Evolutionary conservation across 768 basidiomycete genomes (phyloP), one percentile per base, ranked within the genome.

Genomic region (Lactarius psammicola): DNA sequence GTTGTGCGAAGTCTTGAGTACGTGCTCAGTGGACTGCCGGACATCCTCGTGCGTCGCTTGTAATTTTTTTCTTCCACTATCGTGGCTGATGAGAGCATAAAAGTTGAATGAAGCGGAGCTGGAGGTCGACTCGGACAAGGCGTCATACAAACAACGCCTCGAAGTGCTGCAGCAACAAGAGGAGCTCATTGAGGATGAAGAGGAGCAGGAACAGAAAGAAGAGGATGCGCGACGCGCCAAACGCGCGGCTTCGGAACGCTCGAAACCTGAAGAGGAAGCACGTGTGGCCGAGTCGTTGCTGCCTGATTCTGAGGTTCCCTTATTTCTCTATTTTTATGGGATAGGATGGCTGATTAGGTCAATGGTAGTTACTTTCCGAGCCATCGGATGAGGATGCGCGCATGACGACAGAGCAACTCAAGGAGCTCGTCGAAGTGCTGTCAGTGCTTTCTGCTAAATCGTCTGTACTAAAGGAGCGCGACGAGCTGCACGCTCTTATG

Each of bases 121-220:
- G 58, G 92, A 95, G 76, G 96, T 98, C 28, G 92, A 95, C 70
- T 92, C 89, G 28, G 95, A 96, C 46, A 89, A 89, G 59, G 94
- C 94, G 26, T 93, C 88, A 72, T 98, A 97, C 84, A 96, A 97
- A 81, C 93, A 98, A 81, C 97, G 96, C 78, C 85, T 99, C 62
- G 97, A 98, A 68, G 96, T 99, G 30, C 79, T 99, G 74, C 94
- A 97, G 72, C 93, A 99, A 72, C 97, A 99, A 76, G 93, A 99
- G 75, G 97, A 99, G 76, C 92, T 99, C 67, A 99, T 99, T 74
- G 95, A 99, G 74, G 97, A 99, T 75, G 97, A 99, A 78, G 87
- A 95, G 69, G 97, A 98, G 75, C 97, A 99, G 76, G 97, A 99
- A 68, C 89, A 95, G 77, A 90, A 95, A 78, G 93, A 94, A 75